phyloP scores from a whole-genome alignment of 2,329 filamentous ascomycete genomes.

The Cordyceps javanica region DNA sequence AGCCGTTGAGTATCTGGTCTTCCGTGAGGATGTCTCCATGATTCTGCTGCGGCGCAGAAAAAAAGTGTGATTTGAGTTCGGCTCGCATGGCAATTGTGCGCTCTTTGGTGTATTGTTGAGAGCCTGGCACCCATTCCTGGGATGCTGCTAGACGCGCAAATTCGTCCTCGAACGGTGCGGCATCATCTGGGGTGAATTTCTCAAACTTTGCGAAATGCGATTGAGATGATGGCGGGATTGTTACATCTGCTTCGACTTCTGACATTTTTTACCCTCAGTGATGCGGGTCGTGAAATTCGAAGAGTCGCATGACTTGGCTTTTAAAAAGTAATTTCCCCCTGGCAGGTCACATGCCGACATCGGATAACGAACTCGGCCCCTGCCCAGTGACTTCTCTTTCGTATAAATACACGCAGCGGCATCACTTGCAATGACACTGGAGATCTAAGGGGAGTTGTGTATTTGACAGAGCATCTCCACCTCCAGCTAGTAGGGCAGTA shows the following conservation, averaged over 20 bases:
- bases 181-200: slow-evolving; percentile 23
- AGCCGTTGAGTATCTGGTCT: slow-evolving; percentile 19
- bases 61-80: slow-evolving; percentile 25
- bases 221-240: slow-evolving; percentile 20
- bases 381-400: too few species aligned
- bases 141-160: slow-evolving; percentile 27
- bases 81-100: slow-evolving; percentile 26
- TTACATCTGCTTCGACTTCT: not conserved
- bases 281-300: too few species aligned
- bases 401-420: too few species aligned
- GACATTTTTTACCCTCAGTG: too few species aligned
- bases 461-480: too few species aligned
- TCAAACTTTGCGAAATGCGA: slow-evolving; percentile 26
- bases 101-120: slow-evolving; percentile 22
- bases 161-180: slow-evolving; percentile 25
- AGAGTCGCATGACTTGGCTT: not conserved
- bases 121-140: slow-evolving; percentile 24
- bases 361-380: not conserved
- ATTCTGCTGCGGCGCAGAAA: slow-evolving; percentile 18
- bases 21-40: not conserved
- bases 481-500: too few species aligned
- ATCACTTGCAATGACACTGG: too few species aligned
- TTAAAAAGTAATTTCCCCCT: not conserved
- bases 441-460: too few species aligned
- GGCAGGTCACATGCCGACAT: not conserved